Evolutionary conservation across 2,329 filamentous ascomycete species (phyloP).

Genomic region (Pezizomycotina sp.): DNA sequence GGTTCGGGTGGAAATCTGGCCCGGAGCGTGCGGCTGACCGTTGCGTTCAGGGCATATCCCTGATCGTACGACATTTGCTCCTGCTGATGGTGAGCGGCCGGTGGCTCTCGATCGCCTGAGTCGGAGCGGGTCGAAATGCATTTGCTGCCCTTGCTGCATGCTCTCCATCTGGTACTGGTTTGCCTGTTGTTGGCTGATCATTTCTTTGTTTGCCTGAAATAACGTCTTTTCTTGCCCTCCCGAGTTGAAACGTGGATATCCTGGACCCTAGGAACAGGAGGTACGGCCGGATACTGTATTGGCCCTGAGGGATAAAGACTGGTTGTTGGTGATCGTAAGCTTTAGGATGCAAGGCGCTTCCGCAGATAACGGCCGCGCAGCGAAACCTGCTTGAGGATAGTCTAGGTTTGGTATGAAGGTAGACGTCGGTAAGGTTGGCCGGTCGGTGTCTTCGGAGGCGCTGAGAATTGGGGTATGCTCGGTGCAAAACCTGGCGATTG

Average conservation of each 20-base stretch:
- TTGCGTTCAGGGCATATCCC: no score
- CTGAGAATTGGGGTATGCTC: constrained; percentile 17
- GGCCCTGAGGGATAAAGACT: constrained; percentile 13
- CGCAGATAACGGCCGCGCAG: constrained; percentile 13
- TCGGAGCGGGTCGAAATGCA: constrained; percentile 18
- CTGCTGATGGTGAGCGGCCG: constrained; percentile 13
- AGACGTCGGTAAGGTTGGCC: constrained; percentile 15
- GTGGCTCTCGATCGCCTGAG: constrained; percentile 17
- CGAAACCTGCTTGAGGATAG: constrained; percentile 17
- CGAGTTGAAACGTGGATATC: constrained; percentile 20
- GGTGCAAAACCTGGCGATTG: no score
- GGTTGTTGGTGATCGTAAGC: constrained; percentile 17
- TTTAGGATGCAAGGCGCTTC: constrained; percentile 11
- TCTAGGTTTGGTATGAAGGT: constrained; percentile 16
- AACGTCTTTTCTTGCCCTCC: constrained; percentile 14
- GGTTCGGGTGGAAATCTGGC: constrained; percentile 26
- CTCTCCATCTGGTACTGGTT: constrained; percentile 12
- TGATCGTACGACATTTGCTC: constrained; percentile 15
- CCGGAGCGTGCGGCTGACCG: constrained; percentile 22
- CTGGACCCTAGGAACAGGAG: constrained; percentile 17
- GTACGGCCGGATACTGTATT: constrained; percentile 8
- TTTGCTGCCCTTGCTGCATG: constrained; percentile 15
- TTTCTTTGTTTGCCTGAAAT: constrained; percentile 14
- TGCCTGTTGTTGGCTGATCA: constrained; percentile 14
- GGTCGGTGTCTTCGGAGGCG: constrained; percentile 16